Percentiles rank a stretch among this genome's conserved stretches.
Evolutionary conservation across 768 basidiomycete species (phyloP).

Genomic region (Pisolithus orientalis): DNA sequence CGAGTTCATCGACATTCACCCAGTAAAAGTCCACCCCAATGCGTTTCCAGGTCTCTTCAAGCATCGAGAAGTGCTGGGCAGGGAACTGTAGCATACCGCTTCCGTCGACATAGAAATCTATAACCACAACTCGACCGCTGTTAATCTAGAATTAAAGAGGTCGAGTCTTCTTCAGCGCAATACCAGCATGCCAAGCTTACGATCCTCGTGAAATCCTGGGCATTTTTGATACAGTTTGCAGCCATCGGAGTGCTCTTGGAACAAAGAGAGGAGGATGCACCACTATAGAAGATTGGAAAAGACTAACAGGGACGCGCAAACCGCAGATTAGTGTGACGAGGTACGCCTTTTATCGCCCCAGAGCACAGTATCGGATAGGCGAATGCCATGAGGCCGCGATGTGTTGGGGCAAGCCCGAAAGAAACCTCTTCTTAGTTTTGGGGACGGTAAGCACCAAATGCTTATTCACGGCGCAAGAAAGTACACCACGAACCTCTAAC

Average conservation of each 20-base stretch:
- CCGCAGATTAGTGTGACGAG: too few relatives aligned
- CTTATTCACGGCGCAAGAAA: too few relatives aligned
- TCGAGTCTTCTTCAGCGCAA: background rate
- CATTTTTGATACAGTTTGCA: slow-evolving; percentile 11
- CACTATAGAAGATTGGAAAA: background rate
- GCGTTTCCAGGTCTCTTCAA: slow-evolving; percentile 19
- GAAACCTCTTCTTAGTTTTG: too few relatives aligned
- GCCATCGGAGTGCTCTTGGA: slow-evolving; percentile 8
- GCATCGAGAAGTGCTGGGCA: slow-evolving; percentile 9
- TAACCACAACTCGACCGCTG: slow-evolving; percentile 17
- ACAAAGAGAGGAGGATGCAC: background rate
- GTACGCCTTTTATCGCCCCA: too few relatives aligned
- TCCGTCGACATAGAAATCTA: slow-evolving; percentile 17
- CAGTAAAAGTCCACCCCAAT: slow-evolving; percentile 56
- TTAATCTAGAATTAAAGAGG: slow-evolving; percentile 16
- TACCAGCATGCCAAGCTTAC: slow-evolving; percentile 2
- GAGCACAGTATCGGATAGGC: too few relatives aligned
- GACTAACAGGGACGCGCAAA: too few relatives aligned
- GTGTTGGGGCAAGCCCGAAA: too few relatives aligned
- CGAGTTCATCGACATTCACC: slow-evolving; percentile 62
- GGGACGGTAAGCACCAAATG: too few relatives aligned
- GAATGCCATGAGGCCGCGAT: too few relatives aligned
- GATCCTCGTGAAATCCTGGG: slow-evolving; percentile 13
- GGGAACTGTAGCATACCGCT: slow-evolving; percentile 6
- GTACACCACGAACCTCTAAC: too few relatives aligned